These are phyloP conservation scores for Penicillium roqueforti DNA, from an alignment of 495 filamentous ascomycete genomes.

Conservation along the genomic window DNA sequence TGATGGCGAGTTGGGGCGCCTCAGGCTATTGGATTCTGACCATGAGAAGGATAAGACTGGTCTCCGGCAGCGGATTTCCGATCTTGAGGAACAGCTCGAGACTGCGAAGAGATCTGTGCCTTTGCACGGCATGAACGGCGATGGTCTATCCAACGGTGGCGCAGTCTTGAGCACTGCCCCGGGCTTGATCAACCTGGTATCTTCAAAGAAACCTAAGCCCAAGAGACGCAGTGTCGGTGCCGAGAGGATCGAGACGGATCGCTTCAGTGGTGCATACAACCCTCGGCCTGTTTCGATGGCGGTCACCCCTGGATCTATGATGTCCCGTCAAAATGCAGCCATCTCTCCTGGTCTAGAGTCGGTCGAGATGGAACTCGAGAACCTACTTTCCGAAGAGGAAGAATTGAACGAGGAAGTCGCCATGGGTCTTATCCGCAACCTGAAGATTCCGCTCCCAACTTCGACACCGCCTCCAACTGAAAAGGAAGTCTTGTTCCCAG, in stretches of 20 bases:
- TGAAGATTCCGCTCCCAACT: constrained; percentile 87
- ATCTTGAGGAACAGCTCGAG: constrained; percentile 91
- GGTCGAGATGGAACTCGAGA: constrained; percentile 89
- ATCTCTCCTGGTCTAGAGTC: constrained; percentile 79
- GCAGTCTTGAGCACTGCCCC: constrained; percentile 51
- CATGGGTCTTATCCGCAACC: constrained; percentile 88
- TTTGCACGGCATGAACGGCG: constrained; percentile 53
- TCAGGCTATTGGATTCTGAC: constrained; percentile 62
- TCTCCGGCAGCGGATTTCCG: constrained; percentile 79
- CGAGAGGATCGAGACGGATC: constrained; percentile 76
- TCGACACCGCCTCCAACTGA: constrained; percentile 84
- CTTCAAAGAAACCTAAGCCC: constrained; percentile 96
- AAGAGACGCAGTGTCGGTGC: constrained; percentile 91
- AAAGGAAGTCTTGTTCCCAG: constrained; percentile 98
- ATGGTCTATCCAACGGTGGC: constrained; percentile 62
- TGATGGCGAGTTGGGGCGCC: constrained; percentile 70
- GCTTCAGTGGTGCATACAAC: constrained; percentile 88
- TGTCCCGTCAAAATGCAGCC: constrained; percentile 61
- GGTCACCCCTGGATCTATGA: constrained; percentile 54
- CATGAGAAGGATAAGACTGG: constrained; percentile 79
- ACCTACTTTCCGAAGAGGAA: constrained; percentile 90
- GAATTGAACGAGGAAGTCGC: constrained; percentile 94
- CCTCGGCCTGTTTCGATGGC: constrained; percentile 95
- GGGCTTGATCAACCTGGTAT: constrained; percentile 93
- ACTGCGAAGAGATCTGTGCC: constrained; percentile 67